These are phyloP conservation scores for Thermomucor indicae-seudaticae DNA, from an alignment of 371 early-diverging fungal species.

Conservation along the genomic window DNA sequence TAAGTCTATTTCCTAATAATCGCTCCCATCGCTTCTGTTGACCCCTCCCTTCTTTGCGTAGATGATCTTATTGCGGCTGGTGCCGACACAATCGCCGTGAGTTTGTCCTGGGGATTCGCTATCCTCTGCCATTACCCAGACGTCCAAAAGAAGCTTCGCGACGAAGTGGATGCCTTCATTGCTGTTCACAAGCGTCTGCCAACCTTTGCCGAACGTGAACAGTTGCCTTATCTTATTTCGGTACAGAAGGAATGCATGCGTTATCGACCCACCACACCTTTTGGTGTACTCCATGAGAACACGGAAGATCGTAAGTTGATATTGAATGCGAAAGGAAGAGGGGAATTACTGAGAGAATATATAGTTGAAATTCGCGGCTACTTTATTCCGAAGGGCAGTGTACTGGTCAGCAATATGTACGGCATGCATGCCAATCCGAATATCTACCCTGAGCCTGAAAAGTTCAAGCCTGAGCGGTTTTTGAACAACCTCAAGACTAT, in stretches of 20 bases:
- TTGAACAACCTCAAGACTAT: slow-evolving; percentile 10
- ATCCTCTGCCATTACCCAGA: slow-evolving; percentile 17
- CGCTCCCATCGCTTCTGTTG: not conserved
- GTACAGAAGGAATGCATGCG: slow-evolving; percentile 26
- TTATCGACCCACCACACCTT: slow-evolving; percentile 7
- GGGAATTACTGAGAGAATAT: no score
- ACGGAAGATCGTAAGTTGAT: slow-evolving; percentile 16
- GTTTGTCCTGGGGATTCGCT: slow-evolving; percentile 12
- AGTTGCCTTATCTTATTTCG: slow-evolving; percentile 12
- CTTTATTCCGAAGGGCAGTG: slow-evolving; percentile 32
- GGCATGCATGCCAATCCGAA: slow-evolving; percentile 15
- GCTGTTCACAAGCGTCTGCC: slow-evolving; percentile 8
- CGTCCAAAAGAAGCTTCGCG: slow-evolving; percentile 12
- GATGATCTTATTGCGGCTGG: slow-evolving; percentile 21
- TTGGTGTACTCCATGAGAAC: slow-evolving; percentile 17
- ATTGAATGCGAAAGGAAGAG: no score
- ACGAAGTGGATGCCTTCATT: slow-evolving; percentile 13
- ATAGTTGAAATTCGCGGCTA: slow-evolving; percentile 20
- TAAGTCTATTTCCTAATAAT: slow-evolving; percentile 1
- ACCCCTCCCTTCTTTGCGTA: not conserved
- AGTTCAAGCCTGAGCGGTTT: slow-evolving; percentile 24
- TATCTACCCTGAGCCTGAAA: slow-evolving; percentile 5
- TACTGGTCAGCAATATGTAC: slow-evolving; percentile 16
- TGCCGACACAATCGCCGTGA: slow-evolving; percentile 15
- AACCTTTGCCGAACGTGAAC: slow-evolving; percentile 13